Evolutionary conservation across 2,329 filamentous ascomycete species (phyloP).

Genomic region (Venturia oleaginea): DNA sequence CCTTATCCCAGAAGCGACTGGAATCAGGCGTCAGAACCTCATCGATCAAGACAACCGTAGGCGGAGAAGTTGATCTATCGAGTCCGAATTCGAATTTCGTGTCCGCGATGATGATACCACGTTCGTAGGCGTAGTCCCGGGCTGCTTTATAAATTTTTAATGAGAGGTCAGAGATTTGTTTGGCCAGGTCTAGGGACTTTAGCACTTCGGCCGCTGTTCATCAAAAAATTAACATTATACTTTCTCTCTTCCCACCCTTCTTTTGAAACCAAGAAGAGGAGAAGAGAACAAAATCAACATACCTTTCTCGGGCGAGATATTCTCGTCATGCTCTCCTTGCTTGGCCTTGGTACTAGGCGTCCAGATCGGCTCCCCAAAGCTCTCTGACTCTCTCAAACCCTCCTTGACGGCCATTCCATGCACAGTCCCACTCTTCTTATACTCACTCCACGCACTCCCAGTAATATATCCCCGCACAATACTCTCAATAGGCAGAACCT

Average conservation of each 20-base stretch:
- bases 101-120: constrained; percentile 68
- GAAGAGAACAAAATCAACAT: constrained; percentile 20
- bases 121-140: constrained; percentile 52
- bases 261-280: background rate
- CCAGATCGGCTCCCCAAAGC: constrained; percentile 60
- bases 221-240: background rate
- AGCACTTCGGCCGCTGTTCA: constrained; percentile 47
- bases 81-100: constrained; percentile 72
- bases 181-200: constrained; percentile 51
- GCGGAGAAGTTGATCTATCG: constrained; percentile 49
- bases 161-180: constrained; percentile 55
- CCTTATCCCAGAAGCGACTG: constrained; percentile 78
- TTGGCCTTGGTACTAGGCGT: constrained; percentile 83
- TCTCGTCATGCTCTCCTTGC: constrained; percentile 70
- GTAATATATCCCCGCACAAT: constrained; percentile 89
- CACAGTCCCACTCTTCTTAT: constrained; percentile 63
- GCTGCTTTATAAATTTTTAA: constrained; percentile 52
- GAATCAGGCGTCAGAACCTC: constrained; percentile 71
- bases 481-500: constrained; percentile 70
- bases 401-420: constrained; percentile 63
- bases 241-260: background rate
- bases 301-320: constrained; percentile 65
- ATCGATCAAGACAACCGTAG: constrained; percentile 60
- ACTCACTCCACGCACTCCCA: constrained; percentile 75
- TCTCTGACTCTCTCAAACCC: constrained; percentile 62